phyloP scores from a whole-genome alignment of 23 red algal genomes.

The Gracilaria gracilis region DNA sequence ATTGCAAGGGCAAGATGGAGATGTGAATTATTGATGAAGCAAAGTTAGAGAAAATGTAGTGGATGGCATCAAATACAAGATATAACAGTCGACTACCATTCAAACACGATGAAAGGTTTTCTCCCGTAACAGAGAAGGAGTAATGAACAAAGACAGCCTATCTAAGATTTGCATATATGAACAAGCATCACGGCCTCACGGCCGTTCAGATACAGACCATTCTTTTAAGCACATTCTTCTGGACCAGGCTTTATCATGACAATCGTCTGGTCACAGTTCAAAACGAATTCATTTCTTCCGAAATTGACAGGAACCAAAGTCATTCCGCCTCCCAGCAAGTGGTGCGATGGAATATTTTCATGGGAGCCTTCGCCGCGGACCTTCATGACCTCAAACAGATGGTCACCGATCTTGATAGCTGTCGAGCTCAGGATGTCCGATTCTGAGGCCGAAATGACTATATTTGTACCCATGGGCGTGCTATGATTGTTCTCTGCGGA shows the following conservation, averaged over 20 bases:
- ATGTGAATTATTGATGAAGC: no score
- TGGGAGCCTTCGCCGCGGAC: background rate
- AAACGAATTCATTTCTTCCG: background rate
- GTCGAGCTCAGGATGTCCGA: background rate
- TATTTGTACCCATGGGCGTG: constrained; percentile 8
- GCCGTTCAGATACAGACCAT: background rate
- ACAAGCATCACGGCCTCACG: background rate
- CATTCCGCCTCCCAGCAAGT: background rate
- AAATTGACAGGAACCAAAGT: constrained; percentile 10
- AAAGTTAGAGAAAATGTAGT: no score
- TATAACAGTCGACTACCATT: background rate
- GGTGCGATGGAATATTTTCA: background rate
- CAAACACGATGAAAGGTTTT: background rate
- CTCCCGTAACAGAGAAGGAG: background rate
- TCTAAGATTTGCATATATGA: background rate
- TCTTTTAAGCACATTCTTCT: background rate
- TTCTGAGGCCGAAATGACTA: constrained; percentile 25
- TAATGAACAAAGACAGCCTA: background rate
- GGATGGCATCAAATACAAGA: no score
- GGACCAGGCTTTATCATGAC: background rate
- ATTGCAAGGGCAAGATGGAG: no score
- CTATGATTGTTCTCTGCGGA: background rate
- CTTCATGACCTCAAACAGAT: constrained; percentile 13
- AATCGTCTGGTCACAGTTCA: background rate
- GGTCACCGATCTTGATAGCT: constrained; percentile 8